Conservation (phyloP, 352 stramenopile species). For the Phytopythium montanum region DNA sequence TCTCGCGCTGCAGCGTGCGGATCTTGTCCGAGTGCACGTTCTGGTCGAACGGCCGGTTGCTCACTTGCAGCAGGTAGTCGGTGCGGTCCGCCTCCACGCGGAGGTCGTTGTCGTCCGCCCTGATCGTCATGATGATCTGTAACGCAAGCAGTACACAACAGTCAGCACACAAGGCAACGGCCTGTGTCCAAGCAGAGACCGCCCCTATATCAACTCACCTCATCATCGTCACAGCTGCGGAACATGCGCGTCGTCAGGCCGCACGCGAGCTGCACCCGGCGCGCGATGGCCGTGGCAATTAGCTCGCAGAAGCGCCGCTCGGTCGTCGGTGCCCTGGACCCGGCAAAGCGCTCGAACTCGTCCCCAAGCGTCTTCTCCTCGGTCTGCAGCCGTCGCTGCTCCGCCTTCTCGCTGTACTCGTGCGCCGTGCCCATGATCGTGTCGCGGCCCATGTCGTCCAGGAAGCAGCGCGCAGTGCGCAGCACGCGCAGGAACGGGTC, state of each 20-base stretch:
- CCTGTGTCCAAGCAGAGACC: not conserved
- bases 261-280: conserved; percentile 71
- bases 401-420: conserved; percentile 45
- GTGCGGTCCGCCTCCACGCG: conserved; percentile 65
- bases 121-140: conserved; percentile 79
- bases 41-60: conserved; percentile 67
- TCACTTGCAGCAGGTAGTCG: conserved; percentile 68
- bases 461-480: conserved; percentile 62
- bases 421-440: conserved; percentile 31
- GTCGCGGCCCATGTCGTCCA: conserved; percentile 57
- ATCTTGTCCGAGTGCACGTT: conserved; percentile 56
- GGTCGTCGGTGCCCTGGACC: conserved; percentile 34
- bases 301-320: conserved; percentile 69
- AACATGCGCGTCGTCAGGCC: conserved; percentile 82
- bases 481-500: conserved; percentile 72
- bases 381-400: conserved; percentile 35
- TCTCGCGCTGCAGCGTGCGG: conserved; percentile 36
- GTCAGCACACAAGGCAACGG: not conserved
- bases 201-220: conserved; percentile 12
- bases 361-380: conserved; percentile 42
- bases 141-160: not conserved
- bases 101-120: conserved; percentile 73
- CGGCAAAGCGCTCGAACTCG: conserved; percentile 61
- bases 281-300: conserved; percentile 52
- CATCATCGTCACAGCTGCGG: conserved; percentile 59